These are phyloP conservation scores for Remersonia thermophila DNA, from an alignment of 2,329 filamentous ascomycete genomes.

Conservation along the genomic window DNA sequence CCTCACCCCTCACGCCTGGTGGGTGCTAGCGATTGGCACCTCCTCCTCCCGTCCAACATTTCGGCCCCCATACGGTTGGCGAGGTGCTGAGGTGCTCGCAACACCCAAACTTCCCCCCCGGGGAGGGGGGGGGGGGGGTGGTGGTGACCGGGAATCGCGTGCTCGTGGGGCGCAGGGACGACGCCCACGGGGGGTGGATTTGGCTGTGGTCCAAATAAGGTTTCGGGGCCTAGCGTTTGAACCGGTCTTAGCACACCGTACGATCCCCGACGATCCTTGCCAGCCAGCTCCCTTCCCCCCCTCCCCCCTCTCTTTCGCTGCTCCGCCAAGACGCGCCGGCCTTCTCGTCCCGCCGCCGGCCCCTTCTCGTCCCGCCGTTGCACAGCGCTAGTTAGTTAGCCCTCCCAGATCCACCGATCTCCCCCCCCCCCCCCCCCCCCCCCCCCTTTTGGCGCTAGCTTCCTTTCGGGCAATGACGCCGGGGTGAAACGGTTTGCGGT, in stretches of 20 bases:
- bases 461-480: too few species aligned
- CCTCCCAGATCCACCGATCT: slow-evolving; percentile 3
- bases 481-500: too few species aligned
- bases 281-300: background rate
- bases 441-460: too few species aligned
- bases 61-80: too few species aligned
- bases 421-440: too few species aligned
- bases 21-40: too few species aligned
- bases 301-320: background rate
- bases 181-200: background rate
- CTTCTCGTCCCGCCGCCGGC: background rate
- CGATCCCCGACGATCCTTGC: slow-evolving; percentile 9
- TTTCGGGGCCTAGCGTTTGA: slow-evolving; percentile 12
- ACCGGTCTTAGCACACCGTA: slow-evolving; percentile 8
- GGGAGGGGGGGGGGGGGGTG: too few species aligned
- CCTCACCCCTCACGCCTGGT: too few species aligned
- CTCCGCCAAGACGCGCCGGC: slow-evolving; percentile 8
- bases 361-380: background rate
- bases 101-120: too few species aligned
- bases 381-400: slow-evolving; percentile 6
- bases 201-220: slow-evolving; percentile 17
- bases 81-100: too few species aligned
- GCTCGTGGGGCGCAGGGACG: slow-evolving; percentile 2
- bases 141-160: background rate
- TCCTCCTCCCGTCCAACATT: too few species aligned